Evolutionary conservation across 352 stramenopile genomes (phyloP).

Genomic region (Globisporangium splendens): DNA sequence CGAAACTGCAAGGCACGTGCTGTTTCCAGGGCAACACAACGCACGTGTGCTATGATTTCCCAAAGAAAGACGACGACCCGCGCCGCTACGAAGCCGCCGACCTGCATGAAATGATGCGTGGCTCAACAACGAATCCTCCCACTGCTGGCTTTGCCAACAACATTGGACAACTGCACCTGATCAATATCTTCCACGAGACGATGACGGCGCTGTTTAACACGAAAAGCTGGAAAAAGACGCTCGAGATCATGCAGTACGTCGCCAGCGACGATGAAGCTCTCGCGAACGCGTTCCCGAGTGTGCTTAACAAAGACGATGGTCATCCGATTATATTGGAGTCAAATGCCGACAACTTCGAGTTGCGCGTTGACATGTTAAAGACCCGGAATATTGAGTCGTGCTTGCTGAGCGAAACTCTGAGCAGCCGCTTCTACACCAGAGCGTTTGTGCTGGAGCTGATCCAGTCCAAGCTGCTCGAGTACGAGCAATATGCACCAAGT

Average conservation of each 20-base stretch:
- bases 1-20: conserved; percentile 18
- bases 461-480: conserved; percentile 15
- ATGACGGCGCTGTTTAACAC: conserved; percentile 26
- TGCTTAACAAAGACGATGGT: conserved; percentile 14
- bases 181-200: conserved; percentile 25
- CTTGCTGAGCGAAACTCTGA: conserved; percentile 16
- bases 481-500: conserved; percentile 1
- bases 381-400: conserved; percentile 30
- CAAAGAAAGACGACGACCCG: conserved; percentile 14
- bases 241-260: conserved; percentile 20
- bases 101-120: conserved; percentile 13
- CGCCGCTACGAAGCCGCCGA: conserved; percentile 14
- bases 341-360: background rate
- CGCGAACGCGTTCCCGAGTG: conserved; percentile 21
- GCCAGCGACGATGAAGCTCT: conserved; percentile 10
- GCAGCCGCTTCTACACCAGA: conserved; percentile 22
- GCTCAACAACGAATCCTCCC: background rate
- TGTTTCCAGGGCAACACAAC: conserved; percentile 24
- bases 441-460: conserved; percentile 28
- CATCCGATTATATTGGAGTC: conserved; percentile 21
- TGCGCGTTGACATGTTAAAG: conserved; percentile 13
- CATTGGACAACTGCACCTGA: conserved; percentile 22
- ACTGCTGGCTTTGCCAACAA: conserved; percentile 23
- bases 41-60: conserved; percentile 27
- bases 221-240: conserved; percentile 28